phyloP scores from a whole-genome alignment of 441 rosid genomes.

The Capsella rubella region DNA sequence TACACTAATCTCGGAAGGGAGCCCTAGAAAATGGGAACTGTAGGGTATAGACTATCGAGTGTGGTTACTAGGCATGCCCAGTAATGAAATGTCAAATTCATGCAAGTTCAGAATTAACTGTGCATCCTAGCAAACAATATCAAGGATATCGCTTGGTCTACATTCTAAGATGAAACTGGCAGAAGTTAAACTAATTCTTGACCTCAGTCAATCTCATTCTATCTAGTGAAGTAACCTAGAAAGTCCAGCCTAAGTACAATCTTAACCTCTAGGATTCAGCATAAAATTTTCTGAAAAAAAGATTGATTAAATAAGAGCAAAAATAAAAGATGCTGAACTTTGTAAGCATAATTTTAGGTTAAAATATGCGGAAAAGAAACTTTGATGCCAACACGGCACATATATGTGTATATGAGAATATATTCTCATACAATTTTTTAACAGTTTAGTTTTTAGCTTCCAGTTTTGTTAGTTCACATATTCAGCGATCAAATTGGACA shows the following conservation, averaged over 20 bases:
- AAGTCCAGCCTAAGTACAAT: not conserved
- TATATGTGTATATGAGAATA: constrained; percentile 9
- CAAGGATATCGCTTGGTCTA: constrained; percentile 20
- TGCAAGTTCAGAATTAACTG: not conserved
- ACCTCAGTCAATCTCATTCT: not conserved
- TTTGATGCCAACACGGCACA: not conserved
- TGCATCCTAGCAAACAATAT: constrained; percentile 9
- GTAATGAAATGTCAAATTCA: not conserved
- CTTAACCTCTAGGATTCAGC: constrained; percentile 6
- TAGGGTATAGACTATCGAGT: constrained; percentile 20
- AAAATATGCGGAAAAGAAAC: constrained; percentile 7
- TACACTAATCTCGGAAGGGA: not conserved
- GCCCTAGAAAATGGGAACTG: constrained; percentile 11
- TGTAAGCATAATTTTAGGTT: constrained; percentile 10
- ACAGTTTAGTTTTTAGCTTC: constrained; percentile 14
- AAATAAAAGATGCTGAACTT: constrained; percentile 20
- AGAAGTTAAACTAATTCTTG: not conserved
- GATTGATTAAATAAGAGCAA: not conserved
- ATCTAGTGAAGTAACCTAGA: constrained; percentile 21
- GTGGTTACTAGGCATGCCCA: constrained; percentile 9
- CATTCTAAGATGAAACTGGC: constrained; percentile 6
- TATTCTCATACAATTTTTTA: not conserved
- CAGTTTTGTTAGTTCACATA: constrained; percentile 10
- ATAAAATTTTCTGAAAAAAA: constrained; percentile 24
- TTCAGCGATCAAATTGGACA: constrained; percentile 18